phyloP scores from a whole-genome alignment of 2,329 filamentous ascomycete species.

The Thielaviopsis ethacetica region DNA sequence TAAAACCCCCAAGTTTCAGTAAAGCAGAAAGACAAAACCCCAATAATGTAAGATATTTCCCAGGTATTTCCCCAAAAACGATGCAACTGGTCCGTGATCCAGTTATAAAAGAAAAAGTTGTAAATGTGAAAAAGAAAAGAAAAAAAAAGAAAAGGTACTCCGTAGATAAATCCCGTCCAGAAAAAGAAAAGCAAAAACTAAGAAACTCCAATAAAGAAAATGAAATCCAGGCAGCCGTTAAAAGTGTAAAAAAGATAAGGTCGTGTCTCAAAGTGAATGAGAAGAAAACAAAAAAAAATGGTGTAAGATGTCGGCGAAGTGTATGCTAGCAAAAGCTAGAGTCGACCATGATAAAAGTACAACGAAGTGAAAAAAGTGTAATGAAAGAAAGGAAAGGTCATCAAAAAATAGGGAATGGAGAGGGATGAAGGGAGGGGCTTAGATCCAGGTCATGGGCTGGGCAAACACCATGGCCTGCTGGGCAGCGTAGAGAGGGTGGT shows the following conservation, averaged over 20 bases:
- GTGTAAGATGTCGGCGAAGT: not conserved
- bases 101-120: not conserved
- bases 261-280: not conserved
- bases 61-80: not conserved
- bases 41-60: not conserved
- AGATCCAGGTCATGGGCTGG: conserved; percentile 1
- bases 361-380: not conserved
- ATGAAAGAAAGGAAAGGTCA: not conserved
- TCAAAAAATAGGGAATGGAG: not conserved
- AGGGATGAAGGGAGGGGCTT: not conserved
- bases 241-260: not conserved
- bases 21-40: not conserved
- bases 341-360: not conserved
- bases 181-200: not conserved
- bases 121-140: not conserved
- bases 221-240: not conserved
- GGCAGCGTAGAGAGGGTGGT: not conserved
- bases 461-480: not conserved
- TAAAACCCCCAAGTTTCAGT: not conserved
- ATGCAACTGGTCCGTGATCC: not conserved
- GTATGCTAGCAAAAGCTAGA: not conserved
- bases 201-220: not conserved
- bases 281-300: conserved; percentile 1
- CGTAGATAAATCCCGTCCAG: not conserved
- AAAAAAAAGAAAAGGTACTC: not conserved